phyloP scores from a whole-genome alignment of 495 filamentous ascomycete genomes.

The Halenospora varia region DNA sequence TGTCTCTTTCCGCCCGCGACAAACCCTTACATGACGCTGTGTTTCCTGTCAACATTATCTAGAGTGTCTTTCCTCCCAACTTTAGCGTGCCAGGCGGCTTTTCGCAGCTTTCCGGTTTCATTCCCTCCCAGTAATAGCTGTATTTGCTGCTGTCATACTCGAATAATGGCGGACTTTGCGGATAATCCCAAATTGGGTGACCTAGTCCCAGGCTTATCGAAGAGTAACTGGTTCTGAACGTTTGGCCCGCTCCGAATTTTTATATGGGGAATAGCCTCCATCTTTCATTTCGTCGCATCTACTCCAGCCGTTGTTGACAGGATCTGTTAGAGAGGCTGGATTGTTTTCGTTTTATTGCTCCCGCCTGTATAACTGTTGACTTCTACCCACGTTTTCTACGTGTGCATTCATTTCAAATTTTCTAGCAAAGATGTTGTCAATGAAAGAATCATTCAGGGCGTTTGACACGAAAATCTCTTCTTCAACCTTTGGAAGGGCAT shows the following conservation, averaged over 20 bases:
- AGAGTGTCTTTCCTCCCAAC: background rate
- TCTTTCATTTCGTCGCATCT: background rate
- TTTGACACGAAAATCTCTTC: slow-evolving; percentile 34
- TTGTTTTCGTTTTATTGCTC: background rate
- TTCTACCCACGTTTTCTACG: slow-evolving; percentile 23
- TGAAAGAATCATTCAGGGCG: slow-evolving; percentile 6
- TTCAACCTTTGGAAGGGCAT: slow-evolving; percentile 61
- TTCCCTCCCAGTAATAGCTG: background rate
- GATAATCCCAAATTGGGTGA: background rate
- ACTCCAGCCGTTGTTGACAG: background rate
- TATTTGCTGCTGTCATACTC: background rate
- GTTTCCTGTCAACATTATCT: background rate
- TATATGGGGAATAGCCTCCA: background rate
- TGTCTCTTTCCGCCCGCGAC: background rate
- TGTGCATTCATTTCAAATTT: slow-evolving; percentile 8
- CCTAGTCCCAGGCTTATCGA: background rate
- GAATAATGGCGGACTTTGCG: background rate
- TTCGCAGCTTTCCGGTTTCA: slow-evolving; percentile 13
- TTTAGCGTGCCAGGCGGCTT: background rate
- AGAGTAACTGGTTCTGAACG: background rate
- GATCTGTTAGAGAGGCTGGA: background rate
- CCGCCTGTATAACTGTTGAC: slow-evolving; percentile 13
- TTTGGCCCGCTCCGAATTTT: background rate
- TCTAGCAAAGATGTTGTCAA: slow-evolving; percentile 13
- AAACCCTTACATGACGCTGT: background rate